phyloP scores from a whole-genome alignment of 2,329 filamentous ascomycete species.

The Bipolaris oryzae region DNA sequence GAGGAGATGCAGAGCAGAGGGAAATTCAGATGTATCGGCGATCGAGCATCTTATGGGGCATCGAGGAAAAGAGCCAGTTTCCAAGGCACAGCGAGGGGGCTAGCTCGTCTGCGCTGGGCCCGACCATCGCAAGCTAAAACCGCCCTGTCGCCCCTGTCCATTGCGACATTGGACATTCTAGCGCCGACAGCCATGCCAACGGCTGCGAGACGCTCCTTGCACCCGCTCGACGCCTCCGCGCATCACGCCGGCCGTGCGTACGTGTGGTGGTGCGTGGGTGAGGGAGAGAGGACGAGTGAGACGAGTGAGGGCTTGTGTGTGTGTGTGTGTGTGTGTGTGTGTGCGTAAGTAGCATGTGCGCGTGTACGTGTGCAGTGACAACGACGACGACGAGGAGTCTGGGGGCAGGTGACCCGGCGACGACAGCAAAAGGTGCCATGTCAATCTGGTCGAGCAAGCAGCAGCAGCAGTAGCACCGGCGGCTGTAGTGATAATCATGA shows the following conservation, averaged over 20 bases:
- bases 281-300: no score
- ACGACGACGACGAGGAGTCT: neutral
- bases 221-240: neutral
- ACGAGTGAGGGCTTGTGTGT: no score
- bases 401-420: neutral
- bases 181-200: slow-evolving; percentile 10
- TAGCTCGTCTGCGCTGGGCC: slow-evolving; percentile 8
- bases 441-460: no score
- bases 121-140: slow-evolving; percentile 10
- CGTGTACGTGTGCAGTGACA: neutral
- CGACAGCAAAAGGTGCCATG: neutral
- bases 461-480: neutral
- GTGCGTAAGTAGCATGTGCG: neutral
- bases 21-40: slow-evolving; percentile 11
- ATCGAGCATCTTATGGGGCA: slow-evolving; percentile 16
- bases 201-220: slow-evolving; percentile 6
- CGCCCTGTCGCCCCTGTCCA: slow-evolving; percentile 18
- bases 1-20: slow-evolving; percentile 2
- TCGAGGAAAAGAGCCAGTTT: slow-evolving; percentile 10
- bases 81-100: slow-evolving; percentile 13
- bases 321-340: no score
- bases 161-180: slow-evolving; percentile 15
- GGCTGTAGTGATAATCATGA: neutral
- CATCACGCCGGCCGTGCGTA: slow-evolving; percentile 1
- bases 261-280: no score